Base-by-base conservation (phyloP, 129 eudicot species). In the Flaveria ramosissima region DNA sequence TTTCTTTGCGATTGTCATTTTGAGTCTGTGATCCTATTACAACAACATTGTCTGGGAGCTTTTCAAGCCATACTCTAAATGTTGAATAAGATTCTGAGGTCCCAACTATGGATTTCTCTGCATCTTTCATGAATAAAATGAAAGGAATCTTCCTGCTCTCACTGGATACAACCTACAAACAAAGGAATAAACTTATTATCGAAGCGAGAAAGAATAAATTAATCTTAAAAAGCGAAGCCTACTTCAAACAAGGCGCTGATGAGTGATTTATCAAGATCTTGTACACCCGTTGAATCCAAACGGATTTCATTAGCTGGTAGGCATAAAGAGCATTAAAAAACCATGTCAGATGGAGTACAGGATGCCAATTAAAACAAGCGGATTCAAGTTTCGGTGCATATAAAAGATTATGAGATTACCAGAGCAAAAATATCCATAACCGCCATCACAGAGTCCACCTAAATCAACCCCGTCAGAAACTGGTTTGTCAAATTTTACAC, bases 81-180 rank as follows among this genome's bases (percentile, higher is more conserved):
- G 88, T 76, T 76, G 88, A 56, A 77, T 83, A 87, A 39, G 91
- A 80, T 66, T 87, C 97, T 23, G 89, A 79, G 77, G 83, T 86
- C 75, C 90, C 97, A 20, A 85, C 88, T 52, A 93, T 84, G 19
- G 93, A 93, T 78, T 90, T 93, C 87, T 93, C 98, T 27, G 94
- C 92, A 77, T 90, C 98, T 89, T 93, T 93, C 85, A 93, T 79
- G 70, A 90, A 93, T 70, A 93, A 81, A 80, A 93, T 93, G 72
- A 93, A 90, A 27, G 98, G 97, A 68, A 77, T 50, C 75, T 82
- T 86, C 85, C 88, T 86, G 82, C 98, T 93, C 87, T 83, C 95
- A 46, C 79, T 83, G 47, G 71, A 72, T 52, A 87, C 87, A 69
- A 82, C 92, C 97, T 91, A 77, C 23, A 36, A 10, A 46, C 20